These are phyloP conservation scores for Aspergillus bombycis DNA, from an alignment of 2,329 filamentous ascomycete species.

Conservation along the genomic window DNA sequence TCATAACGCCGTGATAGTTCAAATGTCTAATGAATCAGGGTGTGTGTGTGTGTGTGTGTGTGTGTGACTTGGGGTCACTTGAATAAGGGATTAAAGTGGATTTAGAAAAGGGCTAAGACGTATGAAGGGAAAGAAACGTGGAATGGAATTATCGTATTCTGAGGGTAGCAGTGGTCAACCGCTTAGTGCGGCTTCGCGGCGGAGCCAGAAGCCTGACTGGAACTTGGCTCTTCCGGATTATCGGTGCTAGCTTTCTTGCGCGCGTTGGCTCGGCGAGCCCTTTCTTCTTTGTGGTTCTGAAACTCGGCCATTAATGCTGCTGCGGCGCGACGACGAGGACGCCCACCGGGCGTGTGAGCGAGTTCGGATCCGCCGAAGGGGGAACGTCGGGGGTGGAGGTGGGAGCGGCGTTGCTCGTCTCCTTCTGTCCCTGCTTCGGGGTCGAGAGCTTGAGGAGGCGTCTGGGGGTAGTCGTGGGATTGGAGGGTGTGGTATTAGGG, in stretches of 20 bases:
- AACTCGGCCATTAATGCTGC: slow-evolving; percentile 25
- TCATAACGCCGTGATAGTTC: slow-evolving; percentile 6
- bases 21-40: slow-evolving; percentile 1
- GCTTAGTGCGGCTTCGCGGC: background rate
- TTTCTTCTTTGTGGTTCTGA: slow-evolving; percentile 23
- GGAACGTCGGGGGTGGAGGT: slow-evolving; percentile 5
- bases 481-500: background rate
- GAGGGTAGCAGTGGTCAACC: background rate
- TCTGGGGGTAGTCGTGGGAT: background rate
- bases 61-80: slow-evolving; percentile 1
- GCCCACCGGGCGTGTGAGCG: slow-evolving; percentile 18
- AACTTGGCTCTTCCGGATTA: slow-evolving; percentile 2
- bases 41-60: background rate
- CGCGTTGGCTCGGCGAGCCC: slow-evolving; percentile 21
- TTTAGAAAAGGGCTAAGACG: background rate
- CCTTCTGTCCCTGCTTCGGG: background rate
- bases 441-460: slow-evolving; percentile 4
- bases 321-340: slow-evolving; percentile 28
- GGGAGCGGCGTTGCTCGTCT: background rate
- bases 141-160: background rate
- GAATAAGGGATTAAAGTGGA: background rate
- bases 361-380: background rate
- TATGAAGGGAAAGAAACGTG: background rate
- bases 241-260: slow-evolving; percentile 16
- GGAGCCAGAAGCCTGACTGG: background rate